Evolutionary conservation across 306 rosid genomes (phyloP).

Genomic region (Crataegus laevigata): DNA sequence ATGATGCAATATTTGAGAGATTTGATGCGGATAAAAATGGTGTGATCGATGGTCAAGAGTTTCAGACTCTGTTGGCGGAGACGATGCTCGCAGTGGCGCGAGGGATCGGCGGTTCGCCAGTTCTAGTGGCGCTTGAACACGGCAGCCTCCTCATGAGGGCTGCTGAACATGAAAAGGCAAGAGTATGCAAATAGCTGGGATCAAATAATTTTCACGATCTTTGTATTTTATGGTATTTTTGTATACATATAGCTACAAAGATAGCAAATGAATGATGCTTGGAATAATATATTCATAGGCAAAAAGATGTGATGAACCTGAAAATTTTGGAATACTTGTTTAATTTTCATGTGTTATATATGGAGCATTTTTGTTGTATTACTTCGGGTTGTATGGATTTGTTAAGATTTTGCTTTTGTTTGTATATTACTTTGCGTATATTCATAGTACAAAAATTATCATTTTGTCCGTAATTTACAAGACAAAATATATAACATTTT

Average conservation of each 20-base stretch:
- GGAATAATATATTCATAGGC: not conserved
- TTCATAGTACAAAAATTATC: not conserved
- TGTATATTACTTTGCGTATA: no score
- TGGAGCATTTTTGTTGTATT: not conserved
- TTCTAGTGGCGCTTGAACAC: slow-evolving; percentile 38
- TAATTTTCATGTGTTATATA: not conserved
- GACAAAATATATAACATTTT: not conserved
- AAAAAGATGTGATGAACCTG: not conserved
- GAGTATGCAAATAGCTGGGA: not conserved
- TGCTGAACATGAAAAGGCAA: slow-evolving; percentile 40
- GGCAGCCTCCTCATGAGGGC: slow-evolving; percentile 50
- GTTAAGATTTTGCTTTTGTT: not conserved
- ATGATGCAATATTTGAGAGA: slow-evolving; percentile 28
- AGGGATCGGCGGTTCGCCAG: slow-evolving; percentile 52
- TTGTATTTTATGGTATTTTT: not conserved
- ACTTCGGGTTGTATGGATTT: not conserved
- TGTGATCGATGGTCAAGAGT: slow-evolving; percentile 27
- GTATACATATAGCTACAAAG: not conserved
- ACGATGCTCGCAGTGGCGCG: slow-evolving; percentile 55
- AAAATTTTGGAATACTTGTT: not conserved
- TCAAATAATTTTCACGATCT: not conserved
- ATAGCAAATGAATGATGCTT: not conserved
- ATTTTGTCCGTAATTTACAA: not conserved
- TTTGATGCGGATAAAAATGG: slow-evolving; percentile 47
- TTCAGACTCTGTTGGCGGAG: slow-evolving; percentile 37